These are phyloP conservation scores for Nothomitra cinnamomea DNA, from an alignment of 2,329 filamentous ascomycete genomes.

Conservation along the genomic window DNA sequence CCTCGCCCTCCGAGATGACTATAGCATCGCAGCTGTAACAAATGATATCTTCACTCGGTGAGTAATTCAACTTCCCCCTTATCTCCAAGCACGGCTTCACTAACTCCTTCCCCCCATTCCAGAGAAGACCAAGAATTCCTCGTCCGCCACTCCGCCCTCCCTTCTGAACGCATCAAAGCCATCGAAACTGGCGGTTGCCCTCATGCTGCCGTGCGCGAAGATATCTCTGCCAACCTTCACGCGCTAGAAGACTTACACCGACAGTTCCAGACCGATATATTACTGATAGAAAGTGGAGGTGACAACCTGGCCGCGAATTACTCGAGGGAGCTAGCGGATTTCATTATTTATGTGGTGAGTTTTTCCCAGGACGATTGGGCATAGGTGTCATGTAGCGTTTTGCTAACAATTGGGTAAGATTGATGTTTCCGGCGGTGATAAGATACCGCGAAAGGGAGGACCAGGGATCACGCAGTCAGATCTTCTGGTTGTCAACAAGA, in stretches of 20 bases:
- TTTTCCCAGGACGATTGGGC: no score
- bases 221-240: conserved; percentile 85
- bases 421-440: conserved; percentile 90
- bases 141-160: conserved; percentile 68
- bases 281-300: conserved; percentile 89
- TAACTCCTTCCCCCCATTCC: conserved; percentile 14
- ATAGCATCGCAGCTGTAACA: conserved; percentile 86
- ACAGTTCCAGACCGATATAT: conserved; percentile 62
- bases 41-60: conserved; percentile 93
- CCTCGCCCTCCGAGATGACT: conserved; percentile 59
- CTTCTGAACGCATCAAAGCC: conserved; percentile 68
- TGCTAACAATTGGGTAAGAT: conserved; percentile 30
- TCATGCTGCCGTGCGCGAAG: conserved; percentile 91
- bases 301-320: conserved; percentile 98
- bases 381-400: no score
- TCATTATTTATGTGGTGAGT: conserved; percentile 71
- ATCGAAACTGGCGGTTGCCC: conserved; percentile 97
- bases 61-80: conserved; percentile 1
- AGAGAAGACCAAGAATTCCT: conserved; percentile 96
- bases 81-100: neutral
- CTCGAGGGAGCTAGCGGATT: conserved; percentile 84
- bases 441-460: conserved; percentile 88
- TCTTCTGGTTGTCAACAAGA: conserved; percentile 90
- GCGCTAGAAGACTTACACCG: conserved; percentile 78
- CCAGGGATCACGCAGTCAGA: conserved; percentile 96